Base-by-base conservation (phyloP, 2,329 filamentous ascomycete species). In the Nigrospora osmanthi region DNA sequence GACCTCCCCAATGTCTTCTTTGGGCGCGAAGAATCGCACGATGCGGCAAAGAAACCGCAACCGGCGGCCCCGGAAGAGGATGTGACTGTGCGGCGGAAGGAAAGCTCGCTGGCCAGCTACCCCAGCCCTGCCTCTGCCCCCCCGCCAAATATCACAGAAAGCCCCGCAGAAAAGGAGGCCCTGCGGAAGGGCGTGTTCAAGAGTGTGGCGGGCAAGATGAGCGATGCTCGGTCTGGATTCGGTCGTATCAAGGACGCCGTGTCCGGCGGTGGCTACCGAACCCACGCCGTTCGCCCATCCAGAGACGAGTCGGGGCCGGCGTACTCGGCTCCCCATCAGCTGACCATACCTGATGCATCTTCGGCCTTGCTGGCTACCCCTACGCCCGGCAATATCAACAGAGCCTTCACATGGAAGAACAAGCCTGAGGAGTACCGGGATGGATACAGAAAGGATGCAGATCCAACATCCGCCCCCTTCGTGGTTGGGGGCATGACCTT, bases 211-310 rank as follows among this genome's bases (percentile, higher is more conserved):
- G 87, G 80, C 6, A 85, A 85, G 52, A 85, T 87, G 59, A 86
- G 78, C 50, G 89, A 94, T 63, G 87, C 89, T 38, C 82, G 85
- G 39, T 89, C 85, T 45, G 89, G 89, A 0, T 75, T 95, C 45
- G 87, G 86, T 2, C 82, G 87, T 33, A 89, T 96, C 61, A 90
- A 90, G 58, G 89, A 91, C 58, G 88, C 83, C 3, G 85, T 95
- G 33, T 61, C 60, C 38, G 60, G 56, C 33, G 87, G 87, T 1
- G 72, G 73, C 13, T 68, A 67, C 11, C 59, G 72, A 50, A 73
- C 76, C 2, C 78, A 83, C 48, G 55, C 58, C 39, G 72, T 63
- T 51, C 73, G 75, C 13, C 70, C 71, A n/a, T 81, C 78, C 4
- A 77, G 69, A 52, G 79, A 83, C 44, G 78, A 80, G n/a, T 63